A percentile compares a stretch with the other conserved stretches of the same genome.
Evolutionary conservation across 768 basidiomycete species (phyloP).

Genomic region (Scleroderma citrinum): DNA sequence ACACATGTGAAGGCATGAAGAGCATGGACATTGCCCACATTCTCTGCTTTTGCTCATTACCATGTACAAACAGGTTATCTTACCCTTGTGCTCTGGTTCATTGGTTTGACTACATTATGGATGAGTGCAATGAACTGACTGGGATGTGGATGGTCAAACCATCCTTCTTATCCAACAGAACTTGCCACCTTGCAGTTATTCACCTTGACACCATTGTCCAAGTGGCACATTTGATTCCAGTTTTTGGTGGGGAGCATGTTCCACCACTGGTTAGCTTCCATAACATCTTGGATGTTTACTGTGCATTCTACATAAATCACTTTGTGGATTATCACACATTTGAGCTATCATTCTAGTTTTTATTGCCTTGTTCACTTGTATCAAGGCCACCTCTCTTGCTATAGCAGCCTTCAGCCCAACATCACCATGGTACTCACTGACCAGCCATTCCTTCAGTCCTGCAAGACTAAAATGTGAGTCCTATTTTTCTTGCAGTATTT

Average conservation of each 20-base stretch:
- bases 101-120: conserved; percentile 12
- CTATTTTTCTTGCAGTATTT: no score
- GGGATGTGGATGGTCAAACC: conserved; percentile 18
- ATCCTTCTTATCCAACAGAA: conserved; percentile 2
- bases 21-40: conserved; percentile 22
- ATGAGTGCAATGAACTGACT: conserved; percentile 13
- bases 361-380: no score
- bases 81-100: conserved; percentile 19
- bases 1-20: conserved; percentile 13
- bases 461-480: no score
- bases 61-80: background rate
- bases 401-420: no score
- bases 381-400: no score
- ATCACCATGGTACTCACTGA: no score
- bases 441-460: no score
- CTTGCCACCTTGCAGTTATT: conserved; percentile 4
- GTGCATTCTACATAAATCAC: conserved; percentile 26
- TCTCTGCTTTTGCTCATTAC: conserved; percentile 16
- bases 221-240: conserved; percentile 13
- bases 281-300: conserved; percentile 20
- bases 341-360: background rate
- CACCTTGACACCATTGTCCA: conserved; percentile 12
- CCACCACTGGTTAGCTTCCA: conserved; percentile 15
- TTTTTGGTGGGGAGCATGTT: conserved; percentile 11
- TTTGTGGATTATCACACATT: conserved; percentile 30